Evolutionary conservation across 106 monocot species (phyloP), one percentile per base, ranked within the genome.

Genomic region (Allium cepa): DNA sequence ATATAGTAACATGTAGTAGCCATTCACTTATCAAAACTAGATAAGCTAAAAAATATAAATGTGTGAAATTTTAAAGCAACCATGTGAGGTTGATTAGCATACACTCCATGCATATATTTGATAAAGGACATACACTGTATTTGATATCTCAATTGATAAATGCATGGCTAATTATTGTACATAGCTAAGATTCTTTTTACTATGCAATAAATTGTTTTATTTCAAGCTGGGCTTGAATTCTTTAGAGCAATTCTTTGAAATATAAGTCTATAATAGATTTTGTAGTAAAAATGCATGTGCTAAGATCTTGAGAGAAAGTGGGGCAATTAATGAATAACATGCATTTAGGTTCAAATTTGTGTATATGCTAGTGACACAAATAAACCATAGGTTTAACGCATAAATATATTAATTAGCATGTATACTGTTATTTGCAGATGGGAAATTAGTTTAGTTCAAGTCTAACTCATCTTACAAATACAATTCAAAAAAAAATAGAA

Each of bases 51-150:
- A 22, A 22, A 22, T 22, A 10, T 53, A 53, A 53, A 53, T 53
- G 52, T 16, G 45, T 47, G 15, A 63, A 13, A 46, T 63, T 47
- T 47, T 47, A 63, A 45, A 63, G 46, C 46, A 63, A 63, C 47
- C 63, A 63, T 63, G 47, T 46, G 63, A 63, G 63, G 10, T 48
- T 47, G 15, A 48, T 63, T 63, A 63, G 47, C 63, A 63, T 63
- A 48, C 46, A 63, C 10, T 63, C 48, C 47, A 64, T 64, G 64
- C 46, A 49, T 64, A 48, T 12, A 64, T 45, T 6, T 4, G 8
- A 7, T 47, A 8, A 6, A 48, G 63, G 13, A 63, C 63, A 45
- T 47, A 7, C 17, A 48, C 12, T 16, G 63, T 63, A 63, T 15
- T 63, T 46, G 62, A 22, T 22, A 22, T 0, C 0, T 22, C 22